Conservation (phyloP, 441 rosid genomes). For the Viola pubescens region DNA sequence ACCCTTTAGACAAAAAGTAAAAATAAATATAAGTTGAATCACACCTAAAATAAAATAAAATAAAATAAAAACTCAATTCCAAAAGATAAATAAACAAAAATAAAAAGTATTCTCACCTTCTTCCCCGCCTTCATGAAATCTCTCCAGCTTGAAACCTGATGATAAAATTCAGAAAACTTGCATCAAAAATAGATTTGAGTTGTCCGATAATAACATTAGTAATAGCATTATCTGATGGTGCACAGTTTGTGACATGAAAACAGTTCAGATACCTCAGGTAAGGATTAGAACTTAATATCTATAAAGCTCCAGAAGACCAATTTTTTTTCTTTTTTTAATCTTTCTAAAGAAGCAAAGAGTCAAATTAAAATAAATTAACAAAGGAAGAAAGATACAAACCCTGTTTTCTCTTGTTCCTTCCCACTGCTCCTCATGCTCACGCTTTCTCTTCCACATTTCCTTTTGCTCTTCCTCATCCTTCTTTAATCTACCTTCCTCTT, state of each 20-base stretch:
- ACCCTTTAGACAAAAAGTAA: slow-evolving; percentile 34
- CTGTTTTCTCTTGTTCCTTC: slow-evolving; percentile 94
- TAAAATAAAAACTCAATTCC: not conserved
- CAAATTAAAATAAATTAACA: not conserved
- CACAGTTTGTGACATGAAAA: no score
- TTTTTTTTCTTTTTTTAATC: no score
- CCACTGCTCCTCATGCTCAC: slow-evolving; percentile 98
- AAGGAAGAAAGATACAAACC: slow-evolving; percentile 33
- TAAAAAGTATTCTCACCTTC: slow-evolving; percentile 30
- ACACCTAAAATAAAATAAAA: not conserved
- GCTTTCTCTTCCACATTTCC: slow-evolving; percentile 92
- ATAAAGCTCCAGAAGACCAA: no score
- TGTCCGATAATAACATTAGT: not conserved
- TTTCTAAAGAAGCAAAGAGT: not conserved
- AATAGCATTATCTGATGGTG: not conserved
- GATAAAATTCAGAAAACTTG: not conserved
- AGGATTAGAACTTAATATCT: no score
- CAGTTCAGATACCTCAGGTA: no score
- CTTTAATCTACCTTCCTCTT: slow-evolving; percentile 94
- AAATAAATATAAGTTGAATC: not conserved
- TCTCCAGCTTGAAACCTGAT: slow-evolving; percentile 98
- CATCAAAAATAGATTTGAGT: not conserved
- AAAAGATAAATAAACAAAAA: not conserved
- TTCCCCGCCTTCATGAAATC: slow-evolving; percentile 91
- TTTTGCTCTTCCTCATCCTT: slow-evolving; percentile 93